Evolutionary conservation across 202 grass and related monocot genomes (phyloP), one percentile per base, ranked within the genome.

Genomic region (Digitaria exilis): DNA sequence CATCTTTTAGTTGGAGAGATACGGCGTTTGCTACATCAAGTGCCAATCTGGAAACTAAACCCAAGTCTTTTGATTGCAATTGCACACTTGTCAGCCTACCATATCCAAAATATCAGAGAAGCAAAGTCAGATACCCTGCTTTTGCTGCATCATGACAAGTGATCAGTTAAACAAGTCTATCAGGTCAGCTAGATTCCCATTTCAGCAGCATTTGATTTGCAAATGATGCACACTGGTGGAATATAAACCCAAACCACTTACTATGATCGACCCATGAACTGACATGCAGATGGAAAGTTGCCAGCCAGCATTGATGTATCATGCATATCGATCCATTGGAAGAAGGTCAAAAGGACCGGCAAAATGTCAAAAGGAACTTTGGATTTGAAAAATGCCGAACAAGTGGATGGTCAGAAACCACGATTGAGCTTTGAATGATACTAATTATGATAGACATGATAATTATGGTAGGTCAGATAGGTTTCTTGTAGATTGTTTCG

Each of bases 341-440:
- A 39, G 70, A 80, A 81, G 75, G 77, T 75, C 59, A 68, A 59
- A 82, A 58, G 35, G 48, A 9, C 22, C 28, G 39, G 18, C 50
- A 58, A 73, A 59, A 80, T 58, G 50, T 75, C 76, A 88, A 84
- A 88, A 43, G 69, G 51, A 69, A 34, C 43, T 62, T 15, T 0
- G 22, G 51, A 42, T 78, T 42, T 26, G 10, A 49, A 68, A 59
- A 35, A 58, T 84, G 75, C 29, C 39, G 13, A 75, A 80, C 86
- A 88, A 21, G 69, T 88, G 86, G 68, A 84, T 74, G 81, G 62
- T 73, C 75, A 71, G 86, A 57, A 84, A 41, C 81, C 60, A 69
- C 29, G 75, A 31, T 26, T 4, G 26, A 57, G 43, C 15, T 73
- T 25, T 28, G 56, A 71, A 62, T 26, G 64, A 21, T 84, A 66